phyloP scores from a whole-genome alignment of 192 early-diverging fungal genomes.

The Backusella westeae region DNA sequence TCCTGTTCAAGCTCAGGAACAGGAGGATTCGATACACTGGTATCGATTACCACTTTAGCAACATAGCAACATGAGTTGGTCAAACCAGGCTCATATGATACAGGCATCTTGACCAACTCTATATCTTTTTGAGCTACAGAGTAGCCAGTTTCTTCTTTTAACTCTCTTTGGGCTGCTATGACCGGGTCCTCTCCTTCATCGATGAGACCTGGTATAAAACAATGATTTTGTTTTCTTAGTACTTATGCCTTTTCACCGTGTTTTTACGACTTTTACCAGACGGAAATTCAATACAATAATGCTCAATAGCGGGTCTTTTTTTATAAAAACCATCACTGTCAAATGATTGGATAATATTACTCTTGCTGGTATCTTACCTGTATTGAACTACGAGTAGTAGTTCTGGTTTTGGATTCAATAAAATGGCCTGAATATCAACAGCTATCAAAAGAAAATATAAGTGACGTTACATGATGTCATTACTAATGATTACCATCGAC shows the following conservation, averaged over 20 bases:
- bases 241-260: not conserved
- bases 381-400: slow-evolving; percentile 14
- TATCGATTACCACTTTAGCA: not conserved
- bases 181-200: not conserved
- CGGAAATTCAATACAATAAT: slow-evolving; percentile 7
- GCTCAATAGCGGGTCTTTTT: slow-evolving; percentile 4
- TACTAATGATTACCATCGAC: slow-evolving; percentile 5
- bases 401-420: slow-evolving; percentile 3
- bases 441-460: not conserved
- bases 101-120: not conserved
- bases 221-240: not conserved
- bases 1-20: not conserved
- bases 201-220: not conserved
- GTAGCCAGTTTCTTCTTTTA: slow-evolving; percentile 13
- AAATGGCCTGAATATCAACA: slow-evolving; percentile 9
- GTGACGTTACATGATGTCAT: too few species aligned
- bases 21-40: not conserved
- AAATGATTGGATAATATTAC: not conserved
- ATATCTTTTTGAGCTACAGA: not conserved
- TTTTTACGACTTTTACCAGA: slow-evolving; percentile 7
- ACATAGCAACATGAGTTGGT: slow-evolving; percentile 8
- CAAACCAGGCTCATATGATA: slow-evolving; percentile 6
- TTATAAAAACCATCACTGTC: not conserved
- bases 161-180: not conserved
- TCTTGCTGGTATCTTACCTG: not conserved